Evolutionary conservation across 257 asterid species (phyloP).

Genomic region (Nicotiana tabacum): DNA sequence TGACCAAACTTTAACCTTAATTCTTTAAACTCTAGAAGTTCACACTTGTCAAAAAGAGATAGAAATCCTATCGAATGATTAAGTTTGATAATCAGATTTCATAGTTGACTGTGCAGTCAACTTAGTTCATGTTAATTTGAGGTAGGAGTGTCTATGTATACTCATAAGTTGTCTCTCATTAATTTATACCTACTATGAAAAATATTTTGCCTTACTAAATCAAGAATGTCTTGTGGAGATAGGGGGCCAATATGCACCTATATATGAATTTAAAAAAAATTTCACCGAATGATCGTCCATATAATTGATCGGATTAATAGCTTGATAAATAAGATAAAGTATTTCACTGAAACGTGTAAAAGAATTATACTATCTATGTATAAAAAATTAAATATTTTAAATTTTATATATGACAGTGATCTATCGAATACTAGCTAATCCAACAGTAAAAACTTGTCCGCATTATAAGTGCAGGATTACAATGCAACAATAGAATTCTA

Average conservation of each 20-base stretch:
- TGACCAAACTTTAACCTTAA: neutral
- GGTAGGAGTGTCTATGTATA: neutral
- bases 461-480: constrained; percentile 45
- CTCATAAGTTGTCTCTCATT: neutral
- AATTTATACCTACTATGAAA: neutral
- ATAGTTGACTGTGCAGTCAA: neutral
- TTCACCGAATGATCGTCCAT: no score
- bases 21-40: neutral
- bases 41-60: neutral
- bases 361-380: no score
- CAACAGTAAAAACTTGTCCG: no score
- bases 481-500: constrained; percentile 76
- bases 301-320: no score
- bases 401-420: no score
- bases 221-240: neutral
- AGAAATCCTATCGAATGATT: neutral
- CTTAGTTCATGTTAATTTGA: neutral
- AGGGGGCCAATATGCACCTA: neutral
- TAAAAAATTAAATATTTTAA: no score
- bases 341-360: no score
- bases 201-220: neutral
- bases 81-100: neutral
- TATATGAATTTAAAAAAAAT: neutral
- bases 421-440: no score
- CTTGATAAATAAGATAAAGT: no score